These are phyloP conservation scores for Helenozyma baotianmanensis DNA, from an alignment of 805 yeast species.

Conservation along the genomic window DNA sequence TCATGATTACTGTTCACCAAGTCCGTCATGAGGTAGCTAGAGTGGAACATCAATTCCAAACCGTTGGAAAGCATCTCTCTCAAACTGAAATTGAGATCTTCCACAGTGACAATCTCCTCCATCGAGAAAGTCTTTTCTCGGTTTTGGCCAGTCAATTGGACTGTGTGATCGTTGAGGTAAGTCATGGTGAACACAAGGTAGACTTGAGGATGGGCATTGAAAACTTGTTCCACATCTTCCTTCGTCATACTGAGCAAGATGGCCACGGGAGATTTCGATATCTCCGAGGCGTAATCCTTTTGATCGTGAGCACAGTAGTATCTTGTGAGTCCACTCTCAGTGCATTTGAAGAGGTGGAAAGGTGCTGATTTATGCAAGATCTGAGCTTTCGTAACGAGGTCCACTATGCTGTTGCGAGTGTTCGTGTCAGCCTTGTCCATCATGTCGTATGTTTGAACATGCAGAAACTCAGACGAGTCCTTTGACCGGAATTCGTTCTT, in stretches of 20 bases:
- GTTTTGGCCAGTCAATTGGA: constrained; percentile 9
- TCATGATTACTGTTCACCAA: constrained; percentile 3
- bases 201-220: constrained; percentile 28
- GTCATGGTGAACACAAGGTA: constrained; percentile 47
- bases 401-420: constrained; percentile 42
- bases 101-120: constrained; percentile 19
- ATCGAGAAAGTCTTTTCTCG: constrained; percentile 12
- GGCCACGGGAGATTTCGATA: constrained; percentile 56
- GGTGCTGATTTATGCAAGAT: constrained; percentile 76
- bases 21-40: constrained; percentile 20
- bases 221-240: constrained; percentile 29
- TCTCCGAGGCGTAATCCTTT: constrained; percentile 48
- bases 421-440: constrained; percentile 5
- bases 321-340: constrained; percentile 28
- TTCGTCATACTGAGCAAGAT: constrained; percentile 59
- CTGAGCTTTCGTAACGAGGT: constrained; percentile 61
- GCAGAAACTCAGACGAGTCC: constrained; percentile 15
- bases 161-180: constrained; percentile 28
- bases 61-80: constrained; percentile 19
- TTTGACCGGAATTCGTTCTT: constrained; percentile 22
- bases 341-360: constrained; percentile 72
- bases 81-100: constrained; percentile 19
- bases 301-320: constrained; percentile 71
- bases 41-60: constrained; percentile 19
- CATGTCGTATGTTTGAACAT: constrained; percentile 26